Evolutionary conservation across 2,329 filamentous ascomycete genomes (phyloP).

Genomic region (Curvularia eragrostidis): DNA sequence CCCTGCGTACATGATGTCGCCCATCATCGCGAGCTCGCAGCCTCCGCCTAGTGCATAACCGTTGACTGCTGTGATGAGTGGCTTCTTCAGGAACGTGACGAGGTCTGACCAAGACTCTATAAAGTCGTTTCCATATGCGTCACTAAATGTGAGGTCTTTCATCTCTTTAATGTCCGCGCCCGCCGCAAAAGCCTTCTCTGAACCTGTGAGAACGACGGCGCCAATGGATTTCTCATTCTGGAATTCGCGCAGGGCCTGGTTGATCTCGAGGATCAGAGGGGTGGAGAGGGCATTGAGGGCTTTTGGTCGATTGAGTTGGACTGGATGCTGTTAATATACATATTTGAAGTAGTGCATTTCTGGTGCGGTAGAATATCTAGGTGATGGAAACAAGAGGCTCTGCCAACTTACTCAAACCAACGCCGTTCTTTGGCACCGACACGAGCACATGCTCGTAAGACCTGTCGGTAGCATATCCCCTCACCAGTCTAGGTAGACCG

Average conservation of each 20-base stretch:
- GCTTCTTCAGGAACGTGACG: slow-evolving; percentile 85
- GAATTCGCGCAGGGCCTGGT: slow-evolving; percentile 46
- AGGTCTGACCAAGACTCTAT: slow-evolving; percentile 94
- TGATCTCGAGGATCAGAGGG: slow-evolving; percentile 86
- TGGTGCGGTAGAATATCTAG: not conserved
- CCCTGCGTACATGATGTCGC: slow-evolving; percentile 91
- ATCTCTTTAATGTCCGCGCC: slow-evolving; percentile 99
- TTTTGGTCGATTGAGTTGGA: slow-evolving; percentile 92
- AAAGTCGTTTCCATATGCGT: slow-evolving; percentile 88
- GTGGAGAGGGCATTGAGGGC: slow-evolving; percentile 93
- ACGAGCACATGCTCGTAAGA: slow-evolving; percentile 82
- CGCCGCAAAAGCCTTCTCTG: slow-evolving; percentile 76
- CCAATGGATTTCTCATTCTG: slow-evolving; percentile 43
- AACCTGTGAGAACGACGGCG: slow-evolving; percentile 77
- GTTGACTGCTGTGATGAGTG: slow-evolving; percentile 91
- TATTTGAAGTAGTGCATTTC: not conserved
- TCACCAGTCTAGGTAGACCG: slow-evolving; percentile 63
- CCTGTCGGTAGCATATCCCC: slow-evolving; percentile 57
- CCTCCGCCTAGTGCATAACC: slow-evolving; percentile 94
- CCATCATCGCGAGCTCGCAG: slow-evolving; percentile 97
- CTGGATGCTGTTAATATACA: slow-evolving; percentile 56
- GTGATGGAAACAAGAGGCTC: not conserved
- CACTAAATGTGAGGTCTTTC: slow-evolving; percentile 86
- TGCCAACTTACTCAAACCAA: slow-evolving; percentile 74
- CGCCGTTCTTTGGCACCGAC: slow-evolving; percentile 83